A percentile compares a stretch with the other conserved stretches of the same genome.
Conservation (phyloP, 371 early-diverging fungal genomes). For the Saksenaea oblongispora region DNA sequence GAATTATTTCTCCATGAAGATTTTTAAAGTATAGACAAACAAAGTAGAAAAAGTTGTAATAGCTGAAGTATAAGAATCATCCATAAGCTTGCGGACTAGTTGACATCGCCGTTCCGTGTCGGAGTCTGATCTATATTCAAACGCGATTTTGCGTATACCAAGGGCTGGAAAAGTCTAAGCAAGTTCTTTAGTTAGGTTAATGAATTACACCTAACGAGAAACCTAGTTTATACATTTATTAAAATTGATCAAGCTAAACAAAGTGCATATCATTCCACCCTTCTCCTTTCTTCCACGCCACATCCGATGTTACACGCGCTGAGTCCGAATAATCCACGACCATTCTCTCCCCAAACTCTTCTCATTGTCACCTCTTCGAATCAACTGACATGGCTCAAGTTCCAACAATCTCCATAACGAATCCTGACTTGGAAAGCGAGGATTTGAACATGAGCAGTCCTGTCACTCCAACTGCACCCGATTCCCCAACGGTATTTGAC, state of each 20-base stretch:
- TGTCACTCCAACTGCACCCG: constrained; percentile 28
- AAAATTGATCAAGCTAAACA: neutral
- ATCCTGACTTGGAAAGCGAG: constrained; percentile 44
- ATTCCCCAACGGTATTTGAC: constrained; percentile 49
- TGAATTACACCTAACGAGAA: neutral
- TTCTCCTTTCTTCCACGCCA: neutral
- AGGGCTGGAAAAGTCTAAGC: neutral
- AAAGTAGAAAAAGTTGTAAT: too few species aligned
- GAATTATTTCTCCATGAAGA: too few species aligned
- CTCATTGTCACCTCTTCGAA: constrained; percentile 4
- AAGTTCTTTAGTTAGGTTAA: neutral
- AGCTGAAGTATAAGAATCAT: neutral
- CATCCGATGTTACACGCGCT: constrained; percentile 4
- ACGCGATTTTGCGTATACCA: neutral
- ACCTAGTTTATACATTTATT: neutral
- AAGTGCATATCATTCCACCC: neutral
- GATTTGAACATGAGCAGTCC: constrained; percentile 31
- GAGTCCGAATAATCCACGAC: neutral
- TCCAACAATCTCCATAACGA: constrained; percentile 51
- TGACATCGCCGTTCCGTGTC: neutral
- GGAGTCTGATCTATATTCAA: neutral
- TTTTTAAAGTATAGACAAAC: too few species aligned
- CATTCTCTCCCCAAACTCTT: constrained; percentile 3
- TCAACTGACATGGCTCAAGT: constrained; percentile 29
- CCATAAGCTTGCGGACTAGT: neutral